Percentiles rank a stretch among this genome's conserved stretches.
phyloP scores from a whole-genome alignment of 2,329 filamentous ascomycete genomes.

The Fusarium udum region DNA sequence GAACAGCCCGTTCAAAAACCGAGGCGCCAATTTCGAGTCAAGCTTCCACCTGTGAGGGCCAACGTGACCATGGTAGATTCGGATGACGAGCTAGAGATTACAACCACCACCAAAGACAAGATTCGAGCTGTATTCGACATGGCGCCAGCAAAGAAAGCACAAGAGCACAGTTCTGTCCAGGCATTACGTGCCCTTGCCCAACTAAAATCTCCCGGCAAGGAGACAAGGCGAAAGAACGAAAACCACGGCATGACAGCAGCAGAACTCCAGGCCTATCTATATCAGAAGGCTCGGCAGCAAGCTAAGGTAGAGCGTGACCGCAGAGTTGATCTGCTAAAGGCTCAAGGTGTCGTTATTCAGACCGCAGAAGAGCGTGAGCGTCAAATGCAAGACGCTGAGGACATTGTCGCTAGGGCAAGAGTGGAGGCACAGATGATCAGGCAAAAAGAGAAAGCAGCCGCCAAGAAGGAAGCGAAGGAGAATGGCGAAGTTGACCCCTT shows the following conservation, averaged over 20 bases:
- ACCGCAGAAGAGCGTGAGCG: constrained; percentile 87
- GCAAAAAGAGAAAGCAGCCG: constrained; percentile 77
- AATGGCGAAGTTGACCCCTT: constrained; percentile 60
- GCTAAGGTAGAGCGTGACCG: constrained; percentile 80
- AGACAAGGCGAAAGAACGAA: constrained; percentile 54
- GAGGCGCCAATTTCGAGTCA: constrained; percentile 62
- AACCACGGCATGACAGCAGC: constrained; percentile 71
- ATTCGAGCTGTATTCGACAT: constrained; percentile 75
- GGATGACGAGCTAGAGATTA: constrained; percentile 73
- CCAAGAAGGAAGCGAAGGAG: constrained; percentile 69
- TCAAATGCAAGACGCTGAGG: constrained; percentile 84
- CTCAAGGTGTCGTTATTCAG: constrained; percentile 82
- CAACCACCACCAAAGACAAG: constrained; percentile 58
- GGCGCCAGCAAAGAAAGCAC: constrained; percentile 68
- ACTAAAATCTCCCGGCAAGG: constrained; percentile 69
- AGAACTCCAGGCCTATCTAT: constrained; percentile 74
- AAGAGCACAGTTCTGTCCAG: constrained; percentile 71
- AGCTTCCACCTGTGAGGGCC: constrained; percentile 53
- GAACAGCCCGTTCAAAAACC: constrained; percentile 43
- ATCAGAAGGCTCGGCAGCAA: constrained; percentile 80
- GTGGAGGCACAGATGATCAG: constrained; percentile 79
- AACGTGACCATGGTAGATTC: constrained; percentile 56
- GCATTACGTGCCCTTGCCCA: constrained; percentile 79
- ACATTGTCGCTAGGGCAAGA: constrained; percentile 85
- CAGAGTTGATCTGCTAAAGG: constrained; percentile 78